Base-by-base conservation (phyloP, 1,284 basidiomycete genomes). In the Kwoniella shivajii region DNA sequence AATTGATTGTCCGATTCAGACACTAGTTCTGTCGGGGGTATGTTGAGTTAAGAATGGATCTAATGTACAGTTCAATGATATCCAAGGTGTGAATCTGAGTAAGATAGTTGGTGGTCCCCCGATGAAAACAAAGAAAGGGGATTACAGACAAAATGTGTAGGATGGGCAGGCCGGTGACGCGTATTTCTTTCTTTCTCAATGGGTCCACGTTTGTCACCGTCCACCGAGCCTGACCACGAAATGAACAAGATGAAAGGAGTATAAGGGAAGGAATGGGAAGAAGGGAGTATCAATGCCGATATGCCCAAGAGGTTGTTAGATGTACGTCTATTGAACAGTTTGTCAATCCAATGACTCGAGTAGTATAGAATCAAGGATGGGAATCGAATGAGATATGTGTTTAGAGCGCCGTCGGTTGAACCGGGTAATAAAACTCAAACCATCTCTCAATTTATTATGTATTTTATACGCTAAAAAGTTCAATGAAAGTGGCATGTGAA, bases 141-240 rank as follows among this genome's bases (percentile, higher is more conserved):
- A 36, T 36, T 47, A 33, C 10, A 13, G 29, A 20, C 6, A 11
- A 24, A 20, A 43, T 43, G 41, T 43, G 7, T 11, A 20, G 20
- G 6, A 6, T 18, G 24, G n/a, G 13, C 13, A 38, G 47, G 34
- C 39, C 39, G 39, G 20, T 49, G 47, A 49, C 47, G 47, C 47
- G 47, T 36, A 18, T 34, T 29, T 34, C 18, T 34, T 13, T 39
- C 38, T 39, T 16, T 10, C 5, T 39, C 22, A n/a, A 33, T 10
- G 26, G 24, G 22, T 39, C 47, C 18, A 49, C 47, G 34, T 37
- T 49, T 49, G 33, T 49, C 47, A 43, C 41, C 41, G 38, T 27
- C n/a, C n/a, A n/a, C n/a, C n/a, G n/a, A n/a, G n/a, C n/a, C n/a
- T n/a, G n/a, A n/a, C n/a, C n/a, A n/a, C n/a, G n/a, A n/a, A n/a